These are phyloP conservation scores for Cyclotella atomus DNA, from an alignment of 108 stramenopile genomes.

Conservation along the genomic window DNA sequence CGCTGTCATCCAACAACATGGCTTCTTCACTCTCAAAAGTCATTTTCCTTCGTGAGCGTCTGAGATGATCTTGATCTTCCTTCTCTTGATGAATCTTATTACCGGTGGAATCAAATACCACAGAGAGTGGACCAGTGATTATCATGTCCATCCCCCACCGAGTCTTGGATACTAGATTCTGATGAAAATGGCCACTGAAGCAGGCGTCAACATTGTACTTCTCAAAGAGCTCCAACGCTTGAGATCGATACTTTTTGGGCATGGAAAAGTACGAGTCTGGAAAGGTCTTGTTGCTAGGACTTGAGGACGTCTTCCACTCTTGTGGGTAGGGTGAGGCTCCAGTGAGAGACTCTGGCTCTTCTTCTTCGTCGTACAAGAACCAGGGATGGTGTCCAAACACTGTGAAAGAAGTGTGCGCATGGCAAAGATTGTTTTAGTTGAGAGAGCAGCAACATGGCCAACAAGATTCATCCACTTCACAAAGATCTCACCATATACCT, in stretches of 20 bases:
- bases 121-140: slow-evolving; percentile 59
- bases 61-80: neutral
- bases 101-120: slow-evolving; percentile 36
- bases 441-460: neutral
- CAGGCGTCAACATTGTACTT: slow-evolving; percentile 61
- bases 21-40: slow-evolving; percentile 42
- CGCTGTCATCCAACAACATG: slow-evolving; percentile 30
- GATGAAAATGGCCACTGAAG: slow-evolving; percentile 79
- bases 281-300: slow-evolving; percentile 12
- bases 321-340: slow-evolving; percentile 41
- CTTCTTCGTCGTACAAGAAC: slow-evolving; percentile 74
- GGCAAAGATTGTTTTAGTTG: neutral
- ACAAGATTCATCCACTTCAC: neutral
- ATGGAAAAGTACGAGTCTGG: slow-evolving; percentile 67
- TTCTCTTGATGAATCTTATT: neutral
- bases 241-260: slow-evolving; percentile 52
- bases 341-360: slow-evolving; percentile 45
- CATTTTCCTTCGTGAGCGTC: slow-evolving; percentile 27
- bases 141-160: slow-evolving; percentile 83
- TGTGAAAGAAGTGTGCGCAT: neutral
- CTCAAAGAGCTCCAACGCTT: slow-evolving; percentile 56
- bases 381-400: slow-evolving; percentile 80
- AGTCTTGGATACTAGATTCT: slow-evolving; percentile 63
- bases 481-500: slow-evolving; percentile 50
- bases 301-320: slow-evolving; percentile 38